Evolutionary conservation across 495 filamentous ascomycete genomes (phyloP), one percentile per base, ranked within the genome.

Genomic region (Aspergillus funiculosus): DNA sequence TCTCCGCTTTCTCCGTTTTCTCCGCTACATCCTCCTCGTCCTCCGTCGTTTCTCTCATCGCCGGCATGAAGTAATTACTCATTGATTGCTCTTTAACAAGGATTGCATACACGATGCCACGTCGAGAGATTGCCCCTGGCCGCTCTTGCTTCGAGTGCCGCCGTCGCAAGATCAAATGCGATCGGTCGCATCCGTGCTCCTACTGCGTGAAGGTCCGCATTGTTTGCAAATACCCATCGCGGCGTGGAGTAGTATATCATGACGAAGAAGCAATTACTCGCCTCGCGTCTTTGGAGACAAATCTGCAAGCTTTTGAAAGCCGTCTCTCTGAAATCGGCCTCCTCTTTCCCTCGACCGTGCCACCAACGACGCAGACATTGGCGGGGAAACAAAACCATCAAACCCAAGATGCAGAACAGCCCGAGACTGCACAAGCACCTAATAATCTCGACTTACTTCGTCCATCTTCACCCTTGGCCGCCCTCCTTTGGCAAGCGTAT

Each of bases 101-200:
- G n/a, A n/a, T n/a, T n/a, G n/a, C n/a, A n/a, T n/a, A n/a, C n/a
- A n/a, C n/a, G n/a, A 51, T 51, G 48, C 48, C 35, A 0, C 47
- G 31, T 25, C 47, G 39, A 17, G 31, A 44, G 7, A 49, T 52
- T 10, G 30, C 43, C 0, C 39, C 49, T n/a, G 52, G 52, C 8
- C 59, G 70, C 19, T 74, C 75, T 2, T 78, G 73, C 51, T 58
- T 75, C 25, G 74, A 72, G 39, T 79, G 76, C 53, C 57, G 71
- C 9, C 75, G 64, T 8, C 72, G 74, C 37, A 80, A 78, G 58
- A 73, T 80, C 45, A 75, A 71, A 28, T 80, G 75, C 59, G 73
- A 78, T 45, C 69, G 44, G 17, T 52, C 39, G 6, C 53, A 68
- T 26, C 76, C 74, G 6, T 80, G 75, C 51, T 57, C 61, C 13